A percentile compares a stretch with the other conserved stretches of the same genome.
phyloP scores from a whole-genome alignment of 1,284 basidiomycete genomes.

The Porogramme epimiltina region DNA sequence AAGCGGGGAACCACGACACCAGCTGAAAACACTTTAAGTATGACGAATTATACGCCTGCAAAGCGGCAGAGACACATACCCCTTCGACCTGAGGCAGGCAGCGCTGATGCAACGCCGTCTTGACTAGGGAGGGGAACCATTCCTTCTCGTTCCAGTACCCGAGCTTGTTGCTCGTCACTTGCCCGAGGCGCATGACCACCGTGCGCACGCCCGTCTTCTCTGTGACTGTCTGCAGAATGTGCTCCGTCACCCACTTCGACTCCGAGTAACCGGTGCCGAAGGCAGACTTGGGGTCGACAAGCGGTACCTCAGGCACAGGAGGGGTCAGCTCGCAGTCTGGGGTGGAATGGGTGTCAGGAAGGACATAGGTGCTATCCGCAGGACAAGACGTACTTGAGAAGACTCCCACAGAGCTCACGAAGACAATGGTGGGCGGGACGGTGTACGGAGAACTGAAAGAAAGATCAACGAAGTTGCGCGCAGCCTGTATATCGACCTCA shows the following conservation, averaged over 20 bases:
- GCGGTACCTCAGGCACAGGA: constrained; percentile 14
- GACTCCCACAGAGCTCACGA: constrained; percentile 36
- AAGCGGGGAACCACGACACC: constrained; percentile 30
- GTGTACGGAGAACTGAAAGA: constrained; percentile 27
- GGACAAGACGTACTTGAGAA: constrained; percentile 22
- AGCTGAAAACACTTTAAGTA: background rate
- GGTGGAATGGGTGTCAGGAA: background rate
- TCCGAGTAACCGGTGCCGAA: constrained; percentile 41
- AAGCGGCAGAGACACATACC: constrained; percentile 12
- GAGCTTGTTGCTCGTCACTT: constrained; percentile 40
- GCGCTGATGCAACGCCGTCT: constrained; percentile 31
- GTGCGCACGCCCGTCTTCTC: constrained; percentile 28
- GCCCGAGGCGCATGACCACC: constrained; percentile 43
- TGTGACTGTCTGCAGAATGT: constrained; percentile 24
- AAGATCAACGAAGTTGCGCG: constrained; percentile 26
- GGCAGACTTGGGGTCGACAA: constrained; percentile 27
- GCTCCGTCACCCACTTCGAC: constrained; percentile 44
- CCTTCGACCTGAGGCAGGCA: constrained; percentile 29
- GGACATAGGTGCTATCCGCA: too few relatives aligned
- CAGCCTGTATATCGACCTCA: constrained; percentile 22
- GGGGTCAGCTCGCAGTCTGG: constrained; percentile 14
- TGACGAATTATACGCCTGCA: background rate
- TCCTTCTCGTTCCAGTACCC: constrained; percentile 47
- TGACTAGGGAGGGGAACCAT: constrained; percentile 46
- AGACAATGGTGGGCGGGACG: constrained; percentile 28